Base-by-base conservation (phyloP, 805 yeast species). In the Saturnispora serradocipensis region DNA sequence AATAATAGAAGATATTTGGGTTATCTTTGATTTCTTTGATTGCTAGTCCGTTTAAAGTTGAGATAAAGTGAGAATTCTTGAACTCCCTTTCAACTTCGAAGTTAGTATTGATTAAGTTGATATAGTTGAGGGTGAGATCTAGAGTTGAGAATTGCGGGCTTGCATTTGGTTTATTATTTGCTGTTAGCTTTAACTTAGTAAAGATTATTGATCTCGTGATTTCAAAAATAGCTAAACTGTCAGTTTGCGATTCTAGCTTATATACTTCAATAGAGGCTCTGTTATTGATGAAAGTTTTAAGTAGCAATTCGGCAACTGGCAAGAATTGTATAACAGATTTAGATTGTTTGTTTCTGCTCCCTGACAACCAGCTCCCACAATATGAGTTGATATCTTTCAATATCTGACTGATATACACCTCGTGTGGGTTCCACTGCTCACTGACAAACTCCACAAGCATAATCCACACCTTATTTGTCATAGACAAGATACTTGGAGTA, bases 401-500 rank as follows among this genome's bases (percentile, higher is more conserved):
- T 2, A 49, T 27, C 6, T 13, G n/a, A 22, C 6, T 28, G 7
- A 49, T 36, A 18, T 43, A 49, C 38, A 16, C 38, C 27, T 49
- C 51, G 44, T 49, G 51, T 6, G 45, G 47, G 16, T 49, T 49
- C 51, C 51, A 49, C 20, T 49, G 43, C 9, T 49, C 47, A 13
- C 15, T 16, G 5, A 49, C 51, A 43, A 49, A 49, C 18, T 49
- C 43, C 24, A 43, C 8, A 20, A 49, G 15, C 11, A 25, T 10
- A 5, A 38, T 36, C 51, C 51, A 49, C n/a, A 49, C 47, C 20
- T 43, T 49, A n/a, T 40, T 49, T 20, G 27, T 30, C 51, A 49
- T 32, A 7, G 30, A 15, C 6, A 45, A 42, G 10, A 49, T 43
- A 6, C 47, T 22, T 18, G 51, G 51, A 15, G 51, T 43, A 4